Base-by-base conservation (phyloP, 139 green algal genomes). In the Diplosphaera chodatii region DNA sequence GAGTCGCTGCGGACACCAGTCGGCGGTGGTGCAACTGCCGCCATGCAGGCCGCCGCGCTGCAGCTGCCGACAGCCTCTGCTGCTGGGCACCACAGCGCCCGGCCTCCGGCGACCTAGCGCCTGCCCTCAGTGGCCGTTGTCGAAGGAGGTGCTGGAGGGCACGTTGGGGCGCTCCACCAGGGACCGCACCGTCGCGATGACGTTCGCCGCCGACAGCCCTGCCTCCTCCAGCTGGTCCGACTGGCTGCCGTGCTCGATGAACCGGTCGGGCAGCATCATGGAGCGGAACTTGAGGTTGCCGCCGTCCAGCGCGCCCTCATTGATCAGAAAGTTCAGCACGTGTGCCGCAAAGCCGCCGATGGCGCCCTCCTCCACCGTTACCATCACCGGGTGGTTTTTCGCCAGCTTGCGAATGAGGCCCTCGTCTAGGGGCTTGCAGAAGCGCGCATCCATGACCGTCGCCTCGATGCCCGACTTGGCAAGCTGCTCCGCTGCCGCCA, bases 341-440 rank as follows among this genome's bases (percentile, higher is more conserved):
- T 98, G 93, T 1, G 92, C 86, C 21, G 86, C 91, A 81, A 99
- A 99, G 30, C 96, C 96, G 48, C 96, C 96, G 40, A 99, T 94
- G 30, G 88, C 82, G 27, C 92, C 93, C 88, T 99, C 96, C 83
- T 99, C 96, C 21, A 99, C 90, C 25, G 83, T 96, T 77, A 99
- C 93, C 81, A 99, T 85, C 27, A 92, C 37, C 37, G 37, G 37
- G 37, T 48, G 37, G 37, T 48, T 48, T 10, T 48, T 6, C 10
- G 48, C 48, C 48, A 32, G 66, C 63, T 74, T 64, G 15, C 76
- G 65, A 18, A 96, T 59, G 30, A 98, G 82, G 37, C 81, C 68
- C 0, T 78, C 90, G 83, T 99, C 95, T 40, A 99, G 87, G 10
- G 96, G 96, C 85, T 99, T 99, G 91, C 94, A 98, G 84, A 98